Evolutionary conservation across 208 protist species (phyloP).

Genomic region (Trypanosomatidae sp.): DNA sequence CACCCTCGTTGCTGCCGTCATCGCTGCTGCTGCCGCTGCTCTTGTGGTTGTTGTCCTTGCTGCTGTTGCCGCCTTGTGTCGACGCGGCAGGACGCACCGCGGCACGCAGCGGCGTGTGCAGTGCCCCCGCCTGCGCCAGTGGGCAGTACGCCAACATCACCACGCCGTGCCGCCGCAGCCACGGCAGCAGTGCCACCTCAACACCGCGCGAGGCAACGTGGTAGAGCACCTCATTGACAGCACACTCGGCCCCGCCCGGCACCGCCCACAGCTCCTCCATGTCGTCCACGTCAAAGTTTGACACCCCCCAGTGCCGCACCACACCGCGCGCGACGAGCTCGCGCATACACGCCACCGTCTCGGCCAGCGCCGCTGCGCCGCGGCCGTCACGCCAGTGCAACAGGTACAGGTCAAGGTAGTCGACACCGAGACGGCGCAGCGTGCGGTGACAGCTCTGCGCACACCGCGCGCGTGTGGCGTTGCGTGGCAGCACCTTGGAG

Average conservation of each 20-base stretch:
- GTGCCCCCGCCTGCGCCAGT: constrained; percentile 26
- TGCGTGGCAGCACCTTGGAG: constrained; percentile 86
- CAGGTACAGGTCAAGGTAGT: constrained; percentile 85
- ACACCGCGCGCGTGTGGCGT: constrained; percentile 61
- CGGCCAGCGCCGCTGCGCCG: constrained; percentile 13
- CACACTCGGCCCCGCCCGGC: constrained; percentile 24
- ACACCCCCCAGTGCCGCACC: constrained; percentile 71
- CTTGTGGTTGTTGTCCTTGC: no score
- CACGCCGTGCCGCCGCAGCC: constrained; percentile 28
- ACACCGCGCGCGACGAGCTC: constrained; percentile 51
- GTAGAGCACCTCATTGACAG: constrained; percentile 70
- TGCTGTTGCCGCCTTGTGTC: no score
- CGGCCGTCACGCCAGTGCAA: constrained; percentile 78
- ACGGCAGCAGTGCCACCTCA: constrained; percentile 49
- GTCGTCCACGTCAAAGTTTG: constrained; percentile 62
- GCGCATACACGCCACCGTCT: constrained; percentile 78
- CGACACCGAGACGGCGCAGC: constrained; percentile 37
- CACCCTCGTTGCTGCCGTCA: background rate
- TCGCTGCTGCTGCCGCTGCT: background rate
- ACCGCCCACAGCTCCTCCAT: constrained; percentile 50
- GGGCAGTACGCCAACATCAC: constrained; percentile 75
- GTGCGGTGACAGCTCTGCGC: constrained; percentile 43
- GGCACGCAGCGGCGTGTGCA: constrained; percentile 50
- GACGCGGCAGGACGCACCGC: constrained; percentile 9
- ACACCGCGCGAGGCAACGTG: constrained; percentile 70